Evolutionary conservation across 2,329 filamentous ascomycete genomes (phyloP).

Genomic region (Pyrenochaeta sp.): DNA sequence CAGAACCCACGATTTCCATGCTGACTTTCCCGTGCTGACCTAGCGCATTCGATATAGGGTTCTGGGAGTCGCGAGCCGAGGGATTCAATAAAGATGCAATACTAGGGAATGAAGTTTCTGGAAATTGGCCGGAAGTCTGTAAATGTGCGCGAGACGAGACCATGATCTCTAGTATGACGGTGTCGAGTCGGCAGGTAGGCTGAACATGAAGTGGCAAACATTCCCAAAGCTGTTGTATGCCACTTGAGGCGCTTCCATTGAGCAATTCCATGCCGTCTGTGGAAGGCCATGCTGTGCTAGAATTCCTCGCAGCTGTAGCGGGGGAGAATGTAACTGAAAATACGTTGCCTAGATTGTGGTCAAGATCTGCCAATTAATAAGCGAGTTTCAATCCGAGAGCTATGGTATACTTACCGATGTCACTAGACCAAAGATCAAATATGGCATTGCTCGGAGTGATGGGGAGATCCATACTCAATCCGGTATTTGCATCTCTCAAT

Average conservation of each 20-base stretch:
- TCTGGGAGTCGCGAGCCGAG: conserved; percentile 1
- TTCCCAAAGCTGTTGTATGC: conserved; percentile 12
- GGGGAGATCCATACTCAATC: conserved; percentile 11
- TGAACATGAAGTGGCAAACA: conserved; percentile 9
- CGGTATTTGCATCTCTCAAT: conserved; percentile 6
- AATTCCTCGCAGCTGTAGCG: too few species aligned
- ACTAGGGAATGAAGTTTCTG: conserved; percentile 8
- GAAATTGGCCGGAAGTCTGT: conserved; percentile 4
- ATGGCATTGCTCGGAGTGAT: neutral
- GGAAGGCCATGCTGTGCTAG: too few species aligned
- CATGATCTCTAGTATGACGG: conserved; percentile 5
- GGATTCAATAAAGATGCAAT: conserved; percentile 11
- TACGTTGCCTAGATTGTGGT: too few species aligned
- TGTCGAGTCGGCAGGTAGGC: conserved; percentile 11
- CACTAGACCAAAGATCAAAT: conserved; percentile 11
- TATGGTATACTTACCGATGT: too few species aligned
- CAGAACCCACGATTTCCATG: conserved; percentile 5
- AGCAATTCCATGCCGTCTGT: too few species aligned
- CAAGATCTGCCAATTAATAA: too few species aligned
- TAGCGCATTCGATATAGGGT: conserved; percentile 15
- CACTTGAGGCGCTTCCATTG: too few species aligned
- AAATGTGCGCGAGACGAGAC: conserved; percentile 3
- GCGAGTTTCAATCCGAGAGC: neutral
- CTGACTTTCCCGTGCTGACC: conserved; percentile 13
- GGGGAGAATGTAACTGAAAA: too few species aligned